phyloP scores from a whole-genome alignment of 306 rosid genomes.

The Nissolia schottii region DNA sequence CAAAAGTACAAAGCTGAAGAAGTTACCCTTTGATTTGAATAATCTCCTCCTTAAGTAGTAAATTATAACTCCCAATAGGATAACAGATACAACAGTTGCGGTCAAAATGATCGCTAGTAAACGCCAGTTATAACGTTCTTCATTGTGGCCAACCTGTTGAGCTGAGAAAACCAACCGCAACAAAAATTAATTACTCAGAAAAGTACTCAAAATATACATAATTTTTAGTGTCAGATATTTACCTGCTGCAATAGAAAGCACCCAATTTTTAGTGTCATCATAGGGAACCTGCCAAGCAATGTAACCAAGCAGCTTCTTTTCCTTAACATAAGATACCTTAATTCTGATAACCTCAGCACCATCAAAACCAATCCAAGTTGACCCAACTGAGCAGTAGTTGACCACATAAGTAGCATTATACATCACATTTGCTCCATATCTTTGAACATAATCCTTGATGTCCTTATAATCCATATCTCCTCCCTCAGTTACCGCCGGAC shows the following conservation, averaged over 20 bases:
- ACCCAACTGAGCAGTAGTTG: conserved; percentile 20
- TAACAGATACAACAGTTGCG: background rate
- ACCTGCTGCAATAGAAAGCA: conserved; percentile 26
- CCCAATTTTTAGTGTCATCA: conserved; percentile 37
- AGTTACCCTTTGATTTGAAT: background rate
- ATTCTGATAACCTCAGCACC: conserved; percentile 19
- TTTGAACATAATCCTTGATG: conserved; percentile 3
- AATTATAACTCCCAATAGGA: background rate
- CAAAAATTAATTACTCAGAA: too few species aligned
- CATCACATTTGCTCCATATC: background rate
- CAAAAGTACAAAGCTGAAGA: background rate
- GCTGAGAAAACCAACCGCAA: background rate
- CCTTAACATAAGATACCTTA: conserved; percentile 38
- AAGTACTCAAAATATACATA: background rate
- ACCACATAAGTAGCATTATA: conserved; percentile 33
- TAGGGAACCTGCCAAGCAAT: conserved; percentile 11
- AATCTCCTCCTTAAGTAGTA: background rate
- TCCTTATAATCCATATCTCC: conserved; percentile 14
- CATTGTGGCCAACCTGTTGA: background rate
- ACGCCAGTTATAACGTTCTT: background rate
- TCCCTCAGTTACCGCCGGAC: background rate
- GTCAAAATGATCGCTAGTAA: background rate
- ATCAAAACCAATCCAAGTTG: conserved; percentile 37
- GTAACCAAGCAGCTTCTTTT: conserved; percentile 31
- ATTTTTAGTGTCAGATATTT: background rate